phyloP scores from a whole-genome alignment of 2,329 filamentous ascomycete species.

The Neocatenulostroma microsporum region DNA sequence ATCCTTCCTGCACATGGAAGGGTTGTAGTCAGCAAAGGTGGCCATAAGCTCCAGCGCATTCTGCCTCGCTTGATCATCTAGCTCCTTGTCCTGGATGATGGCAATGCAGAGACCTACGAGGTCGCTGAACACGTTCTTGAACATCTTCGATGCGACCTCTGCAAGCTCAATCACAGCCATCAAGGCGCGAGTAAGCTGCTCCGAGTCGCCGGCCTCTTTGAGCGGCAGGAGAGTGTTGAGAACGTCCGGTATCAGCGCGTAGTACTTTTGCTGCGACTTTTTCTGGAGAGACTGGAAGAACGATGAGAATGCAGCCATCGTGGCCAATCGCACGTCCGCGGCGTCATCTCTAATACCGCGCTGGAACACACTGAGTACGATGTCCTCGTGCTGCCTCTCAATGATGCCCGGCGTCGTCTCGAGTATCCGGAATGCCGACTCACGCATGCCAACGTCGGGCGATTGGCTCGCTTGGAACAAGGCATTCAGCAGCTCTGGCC shows the following conservation, averaged over 20 bases:
- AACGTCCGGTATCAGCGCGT: constrained; percentile 75
- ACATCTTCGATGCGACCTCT: constrained; percentile 94
- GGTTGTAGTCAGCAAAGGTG: constrained; percentile 91
- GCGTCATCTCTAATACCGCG: constrained; percentile 88
- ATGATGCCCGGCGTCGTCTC: constrained; percentile 92
- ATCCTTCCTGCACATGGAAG: constrained; percentile 92
- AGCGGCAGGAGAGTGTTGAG: constrained; percentile 91
- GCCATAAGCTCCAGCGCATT: constrained; percentile 96
- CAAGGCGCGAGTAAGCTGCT: constrained; percentile 82
- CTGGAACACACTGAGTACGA: constrained; percentile 77
- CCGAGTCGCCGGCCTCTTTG: constrained; percentile 83
- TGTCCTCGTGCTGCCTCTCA: constrained; percentile 86
- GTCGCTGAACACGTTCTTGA: constrained; percentile 86
- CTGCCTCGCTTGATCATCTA: constrained; percentile 81
- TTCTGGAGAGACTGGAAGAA: constrained; percentile 90
- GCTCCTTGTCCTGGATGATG: constrained; percentile 91
- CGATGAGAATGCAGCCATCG: constrained; percentile 92
- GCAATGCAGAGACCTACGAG: constrained; percentile 88
- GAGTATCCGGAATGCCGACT: constrained; percentile 92
- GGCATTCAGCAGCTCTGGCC: constrained; percentile 79
- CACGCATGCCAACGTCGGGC: constrained; percentile 70
- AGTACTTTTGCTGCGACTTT: constrained; percentile 84
- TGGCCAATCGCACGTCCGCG: constrained; percentile 78
- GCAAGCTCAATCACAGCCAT: constrained; percentile 89
- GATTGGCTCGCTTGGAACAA: constrained; percentile 90